Evolutionary conservation across 164 flowering plant species (phyloP).

Genomic region (Taxillus chinensis): DNA sequence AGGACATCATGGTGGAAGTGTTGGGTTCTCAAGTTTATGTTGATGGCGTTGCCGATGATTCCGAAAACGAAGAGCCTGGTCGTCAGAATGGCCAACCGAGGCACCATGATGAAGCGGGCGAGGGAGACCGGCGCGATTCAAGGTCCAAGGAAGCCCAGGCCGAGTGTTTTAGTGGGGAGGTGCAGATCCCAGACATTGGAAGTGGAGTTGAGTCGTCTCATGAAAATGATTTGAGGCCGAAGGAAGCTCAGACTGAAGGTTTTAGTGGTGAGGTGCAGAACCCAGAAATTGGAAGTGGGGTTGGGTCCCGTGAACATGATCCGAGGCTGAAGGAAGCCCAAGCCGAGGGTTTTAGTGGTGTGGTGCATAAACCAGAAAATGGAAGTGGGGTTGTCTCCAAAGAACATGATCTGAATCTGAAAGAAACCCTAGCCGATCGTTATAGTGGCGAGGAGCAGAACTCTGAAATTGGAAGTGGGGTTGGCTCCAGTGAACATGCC

Average conservation of each 20-base stretch:
- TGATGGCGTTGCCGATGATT: constrained; percentile 8
- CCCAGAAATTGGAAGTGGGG: too few relatives aligned
- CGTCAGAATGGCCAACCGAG: background rate
- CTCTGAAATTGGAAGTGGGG: background rate
- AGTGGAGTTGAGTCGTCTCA: background rate
- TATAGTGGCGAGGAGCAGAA: too few relatives aligned
- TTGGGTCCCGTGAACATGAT: too few relatives aligned
- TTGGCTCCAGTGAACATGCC: background rate
- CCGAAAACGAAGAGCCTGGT: constrained; percentile 1
- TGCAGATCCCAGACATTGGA: background rate
- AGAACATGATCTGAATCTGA: too few relatives aligned
- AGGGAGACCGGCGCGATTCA: background rate
- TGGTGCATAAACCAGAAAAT: too few relatives aligned
- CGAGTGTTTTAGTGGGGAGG: background rate
- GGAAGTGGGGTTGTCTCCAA: too few relatives aligned
- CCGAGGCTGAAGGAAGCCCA: too few relatives aligned
- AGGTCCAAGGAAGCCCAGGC: background rate
- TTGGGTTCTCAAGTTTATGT: constrained; percentile 16
- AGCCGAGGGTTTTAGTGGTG: too few relatives aligned
- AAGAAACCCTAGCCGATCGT: background rate
- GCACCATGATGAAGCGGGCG: background rate
- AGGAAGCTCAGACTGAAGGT: too few relatives aligned
- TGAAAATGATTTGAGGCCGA: too few relatives aligned
- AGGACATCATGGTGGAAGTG: constrained; percentile 16
- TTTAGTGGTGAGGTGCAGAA: too few relatives aligned